Percentiles rank a stretch among this genome's conserved stretches.
Evolutionary conservation across 225 moss, liverwort and hornwort species (phyloP).

Genomic region (Climacium dendroides): DNA sequence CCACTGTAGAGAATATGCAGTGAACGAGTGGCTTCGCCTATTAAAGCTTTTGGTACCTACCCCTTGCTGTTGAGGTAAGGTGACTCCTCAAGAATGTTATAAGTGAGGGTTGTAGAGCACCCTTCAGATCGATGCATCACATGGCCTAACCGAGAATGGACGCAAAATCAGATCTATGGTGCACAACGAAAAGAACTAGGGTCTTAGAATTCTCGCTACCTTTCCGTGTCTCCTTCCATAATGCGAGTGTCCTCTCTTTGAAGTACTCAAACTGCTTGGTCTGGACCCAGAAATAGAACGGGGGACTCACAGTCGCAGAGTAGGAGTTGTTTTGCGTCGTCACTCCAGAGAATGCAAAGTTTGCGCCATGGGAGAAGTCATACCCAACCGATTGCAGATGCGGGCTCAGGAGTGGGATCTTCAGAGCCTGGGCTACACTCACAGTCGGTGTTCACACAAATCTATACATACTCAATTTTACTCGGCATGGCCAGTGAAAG

Average conservation of each 20-base stretch:
- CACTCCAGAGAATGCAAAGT: slow-evolving; percentile 18
- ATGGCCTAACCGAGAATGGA: neutral
- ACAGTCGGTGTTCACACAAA: neutral
- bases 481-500: neutral
- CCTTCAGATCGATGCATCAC: neutral
- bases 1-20: neutral
- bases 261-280: slow-evolving; percentile 19
- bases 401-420: slow-evolving; percentile 15
- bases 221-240: neutral
- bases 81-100: neutral
- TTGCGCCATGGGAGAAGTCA: slow-evolving; percentile 16
- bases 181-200: neutral
- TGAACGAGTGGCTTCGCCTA: neutral
- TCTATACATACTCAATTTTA: neutral
- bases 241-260: slow-evolving; percentile 10
- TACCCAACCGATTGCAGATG: slow-evolving; percentile 1
- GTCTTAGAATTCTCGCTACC: neutral
- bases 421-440: slow-evolving; percentile 22
- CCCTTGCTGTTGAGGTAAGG: neutral
- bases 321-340: slow-evolving; percentile 5
- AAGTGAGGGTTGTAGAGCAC: neutral
- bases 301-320: neutral
- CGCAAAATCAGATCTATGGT: neutral
- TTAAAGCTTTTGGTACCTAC: too few species aligned
- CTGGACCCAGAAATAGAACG: slow-evolving; percentile 19